Evolutionary conservation across 345 rosid genomes (phyloP).

Genomic region (Salix purpurea): DNA sequence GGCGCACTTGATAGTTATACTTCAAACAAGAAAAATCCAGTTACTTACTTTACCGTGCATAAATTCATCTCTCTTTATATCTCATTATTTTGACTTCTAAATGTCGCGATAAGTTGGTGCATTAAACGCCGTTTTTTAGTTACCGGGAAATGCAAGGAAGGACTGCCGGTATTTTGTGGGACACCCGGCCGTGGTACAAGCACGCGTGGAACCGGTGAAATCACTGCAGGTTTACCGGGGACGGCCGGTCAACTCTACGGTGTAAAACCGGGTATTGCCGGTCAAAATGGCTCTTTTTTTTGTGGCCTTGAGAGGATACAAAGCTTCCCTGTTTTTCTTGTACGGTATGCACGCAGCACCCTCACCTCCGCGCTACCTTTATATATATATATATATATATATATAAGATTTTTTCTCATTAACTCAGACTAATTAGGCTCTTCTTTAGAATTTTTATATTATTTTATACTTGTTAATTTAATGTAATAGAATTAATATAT

Average conservation of each 20-base stretch:
- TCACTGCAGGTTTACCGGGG: slow-evolving; percentile 42
- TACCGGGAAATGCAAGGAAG: slow-evolving; percentile 24
- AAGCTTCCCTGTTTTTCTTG: slow-evolving; percentile 7
- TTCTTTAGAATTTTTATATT: no score
- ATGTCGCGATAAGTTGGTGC: slow-evolving; percentile 1
- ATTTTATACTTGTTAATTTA: no score
- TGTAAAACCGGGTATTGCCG: slow-evolving; percentile 23
- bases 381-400: background rate
- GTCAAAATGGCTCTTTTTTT: background rate
- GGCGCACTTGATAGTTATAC: slow-evolving; percentile 10
- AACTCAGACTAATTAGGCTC: background rate
- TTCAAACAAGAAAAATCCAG: slow-evolving; percentile 17
- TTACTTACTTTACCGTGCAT: slow-evolving; percentile 15
- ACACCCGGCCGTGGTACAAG: slow-evolving; percentile 41
- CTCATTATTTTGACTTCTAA: background rate
- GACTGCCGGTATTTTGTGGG: slow-evolving; percentile 43
- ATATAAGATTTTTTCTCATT: background rate
- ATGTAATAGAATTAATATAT: no score
- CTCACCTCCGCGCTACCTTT: background rate
- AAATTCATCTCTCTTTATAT: background rate
- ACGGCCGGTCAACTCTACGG: slow-evolving; percentile 28
- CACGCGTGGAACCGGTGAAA: slow-evolving; percentile 26
- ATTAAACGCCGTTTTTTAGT: slow-evolving; percentile 25
- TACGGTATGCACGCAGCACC: slow-evolving; percentile 1
- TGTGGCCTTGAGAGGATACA: background rate